These are phyloP conservation scores for Psilocybe azurescens DNA, from an alignment of 768 basidiomycete species.

Conservation along the genomic window DNA sequence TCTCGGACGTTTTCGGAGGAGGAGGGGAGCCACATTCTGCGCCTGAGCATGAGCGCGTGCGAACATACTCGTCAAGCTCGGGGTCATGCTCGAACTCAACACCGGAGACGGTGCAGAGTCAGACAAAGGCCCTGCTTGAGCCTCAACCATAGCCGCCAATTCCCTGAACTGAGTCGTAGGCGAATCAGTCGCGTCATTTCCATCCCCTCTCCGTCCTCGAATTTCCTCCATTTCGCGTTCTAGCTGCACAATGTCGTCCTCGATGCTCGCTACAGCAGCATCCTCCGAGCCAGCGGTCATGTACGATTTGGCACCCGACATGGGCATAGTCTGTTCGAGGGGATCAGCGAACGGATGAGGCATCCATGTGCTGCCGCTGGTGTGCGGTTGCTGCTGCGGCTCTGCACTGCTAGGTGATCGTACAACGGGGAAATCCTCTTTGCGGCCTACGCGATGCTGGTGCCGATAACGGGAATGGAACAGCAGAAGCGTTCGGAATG, in stretches of 20 bases:
- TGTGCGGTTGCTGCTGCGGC: too few relatives aligned
- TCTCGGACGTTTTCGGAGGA: slow-evolving; percentile 3
- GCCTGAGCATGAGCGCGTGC: slow-evolving; percentile 12
- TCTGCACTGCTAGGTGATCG: too few relatives aligned
- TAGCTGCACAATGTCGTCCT: slow-evolving; percentile 22
- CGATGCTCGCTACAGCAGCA: background rate
- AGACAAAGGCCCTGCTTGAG: background rate
- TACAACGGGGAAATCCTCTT: too few relatives aligned
- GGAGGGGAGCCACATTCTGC: slow-evolving; percentile 5
- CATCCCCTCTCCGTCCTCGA: slow-evolving; percentile 10
- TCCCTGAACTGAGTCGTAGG: slow-evolving; percentile 15
- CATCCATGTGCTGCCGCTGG: slow-evolving; percentile 16
- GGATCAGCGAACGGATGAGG: slow-evolving; percentile 24
- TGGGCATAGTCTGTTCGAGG: background rate
- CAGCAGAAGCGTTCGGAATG: too few relatives aligned
- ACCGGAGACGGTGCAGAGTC: background rate
- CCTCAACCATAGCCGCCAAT: slow-evolving; percentile 1
- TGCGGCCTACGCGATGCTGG: too few relatives aligned
- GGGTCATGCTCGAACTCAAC: slow-evolving; percentile 9
- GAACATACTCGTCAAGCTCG: slow-evolving; percentile 13
- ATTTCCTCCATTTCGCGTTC: slow-evolving; percentile 25
- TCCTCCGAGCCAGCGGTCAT: background rate
- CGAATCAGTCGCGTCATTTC: slow-evolving; percentile 11
- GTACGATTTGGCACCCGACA: background rate
- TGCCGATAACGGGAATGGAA: too few relatives aligned